These are phyloP conservation scores for Iris pallida DNA, from an alignment of 116 monocot species.

Conservation along the genomic window DNA sequence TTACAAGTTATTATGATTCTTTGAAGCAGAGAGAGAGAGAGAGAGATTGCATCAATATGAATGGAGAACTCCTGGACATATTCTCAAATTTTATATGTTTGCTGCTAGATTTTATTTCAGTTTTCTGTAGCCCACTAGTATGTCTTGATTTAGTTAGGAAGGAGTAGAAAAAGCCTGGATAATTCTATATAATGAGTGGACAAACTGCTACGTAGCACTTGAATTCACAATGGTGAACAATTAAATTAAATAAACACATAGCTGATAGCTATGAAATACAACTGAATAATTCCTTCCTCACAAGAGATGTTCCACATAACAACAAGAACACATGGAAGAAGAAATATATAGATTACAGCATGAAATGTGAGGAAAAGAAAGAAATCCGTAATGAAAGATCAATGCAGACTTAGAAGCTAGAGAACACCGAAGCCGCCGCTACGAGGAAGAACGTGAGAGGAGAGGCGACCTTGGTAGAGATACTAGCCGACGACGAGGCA, in stretches of 20 bases:
- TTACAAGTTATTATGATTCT: too few species aligned
- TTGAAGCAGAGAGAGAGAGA: too few species aligned
- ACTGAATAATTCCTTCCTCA: background rate
- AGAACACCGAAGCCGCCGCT: background rate
- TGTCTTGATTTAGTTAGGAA: too few species aligned
- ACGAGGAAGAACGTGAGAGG: background rate
- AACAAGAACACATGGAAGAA: background rate
- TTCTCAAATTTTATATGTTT: too few species aligned
- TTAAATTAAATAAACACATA: background rate
- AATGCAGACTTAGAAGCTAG: slow-evolving; percentile 6
- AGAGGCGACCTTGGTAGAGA: background rate
- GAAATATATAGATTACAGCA: background rate
- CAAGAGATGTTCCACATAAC: background rate
- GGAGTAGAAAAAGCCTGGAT: too few species aligned
- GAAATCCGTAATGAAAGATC: too few species aligned
- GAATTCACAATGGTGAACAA: background rate
- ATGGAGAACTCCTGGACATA: too few species aligned
- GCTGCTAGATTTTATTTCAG: too few species aligned
- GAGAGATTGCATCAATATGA: too few species aligned
- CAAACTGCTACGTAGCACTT: too few species aligned
- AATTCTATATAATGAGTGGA: too few species aligned
- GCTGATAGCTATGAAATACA: background rate
- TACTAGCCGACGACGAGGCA: background rate
- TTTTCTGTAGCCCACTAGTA: too few species aligned
- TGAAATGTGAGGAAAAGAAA: background rate